Evolutionary conservation across 257 asterid genomes (phyloP).

Genomic region (Pogostemon cablin): DNA sequence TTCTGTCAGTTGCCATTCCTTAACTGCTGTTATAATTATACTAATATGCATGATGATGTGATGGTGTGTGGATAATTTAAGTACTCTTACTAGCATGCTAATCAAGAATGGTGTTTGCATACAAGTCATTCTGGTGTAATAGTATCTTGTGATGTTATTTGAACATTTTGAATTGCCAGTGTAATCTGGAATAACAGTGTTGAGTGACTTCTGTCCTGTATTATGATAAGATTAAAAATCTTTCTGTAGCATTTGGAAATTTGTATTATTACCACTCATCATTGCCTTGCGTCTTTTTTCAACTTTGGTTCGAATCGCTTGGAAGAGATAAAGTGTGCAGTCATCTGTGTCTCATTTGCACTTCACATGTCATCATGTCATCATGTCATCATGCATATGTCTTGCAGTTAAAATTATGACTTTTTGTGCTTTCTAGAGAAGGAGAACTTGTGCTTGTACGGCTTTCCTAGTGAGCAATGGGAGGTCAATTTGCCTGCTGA

Average conservation of each 20-base stretch:
- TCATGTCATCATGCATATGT: not conserved
- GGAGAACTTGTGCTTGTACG: constrained; percentile 69
- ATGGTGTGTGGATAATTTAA: not conserved
- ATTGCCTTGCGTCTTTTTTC: not conserved
- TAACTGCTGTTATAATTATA: not conserved
- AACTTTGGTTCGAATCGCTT: not conserved
- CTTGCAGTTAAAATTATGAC: constrained; percentile 22
- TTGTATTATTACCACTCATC: constrained; percentile 10
- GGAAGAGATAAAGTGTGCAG: not conserved
- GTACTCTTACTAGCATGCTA: constrained; percentile 1
- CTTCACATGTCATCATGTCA: not conserved
- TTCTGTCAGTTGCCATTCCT: not conserved
- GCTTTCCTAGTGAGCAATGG: constrained; percentile 62
- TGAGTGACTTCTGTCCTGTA: constrained; percentile 15
- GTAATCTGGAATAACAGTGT: constrained; percentile 3
- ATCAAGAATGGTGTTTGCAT: not conserved
- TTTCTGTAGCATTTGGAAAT: constrained; percentile 10
- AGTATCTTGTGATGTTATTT: not conserved
- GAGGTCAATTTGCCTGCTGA: constrained; percentile 70
- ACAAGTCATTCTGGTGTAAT: not conserved
- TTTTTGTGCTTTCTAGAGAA: constrained; percentile 45
- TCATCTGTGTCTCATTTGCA: constrained; percentile 9
- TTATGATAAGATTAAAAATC: not conserved
- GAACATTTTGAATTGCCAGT: not conserved
- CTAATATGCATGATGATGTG: not conserved